Conservation (phyloP, 2,329 filamentous ascomycete genomes). For the Aureobasidium leucospermi region DNA sequence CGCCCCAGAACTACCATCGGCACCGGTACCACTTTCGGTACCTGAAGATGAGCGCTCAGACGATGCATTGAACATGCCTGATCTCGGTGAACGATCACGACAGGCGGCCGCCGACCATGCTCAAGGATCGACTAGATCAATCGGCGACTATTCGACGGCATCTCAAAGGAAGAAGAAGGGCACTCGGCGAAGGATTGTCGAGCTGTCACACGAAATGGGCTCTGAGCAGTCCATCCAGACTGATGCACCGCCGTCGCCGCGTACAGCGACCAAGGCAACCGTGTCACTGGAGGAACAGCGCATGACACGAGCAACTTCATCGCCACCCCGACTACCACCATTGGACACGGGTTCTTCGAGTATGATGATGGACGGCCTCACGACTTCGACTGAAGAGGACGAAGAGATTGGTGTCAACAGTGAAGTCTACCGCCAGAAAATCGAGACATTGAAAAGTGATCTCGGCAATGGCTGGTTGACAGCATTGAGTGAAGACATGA, state of each 20-base stretch:
- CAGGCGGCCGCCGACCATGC: not conserved
- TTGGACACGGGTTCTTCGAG: slow-evolving; percentile 13
- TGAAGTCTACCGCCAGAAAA: slow-evolving; percentile 66
- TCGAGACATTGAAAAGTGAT: slow-evolving; percentile 77
- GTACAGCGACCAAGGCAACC: not conserved
- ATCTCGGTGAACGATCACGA: not conserved
- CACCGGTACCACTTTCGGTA: slow-evolving; percentile 62
- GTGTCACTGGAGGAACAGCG: not conserved
- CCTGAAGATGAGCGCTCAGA: slow-evolving; percentile 2
- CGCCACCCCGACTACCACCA: slow-evolving; percentile 14
- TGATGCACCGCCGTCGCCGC: slow-evolving; percentile 8
- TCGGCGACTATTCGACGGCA: slow-evolving; percentile 1
- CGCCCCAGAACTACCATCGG: slow-evolving; percentile 64
- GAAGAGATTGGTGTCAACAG: slow-evolving; percentile 23
- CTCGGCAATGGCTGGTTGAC: slow-evolving; percentile 84
- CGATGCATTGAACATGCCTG: slow-evolving; percentile 6
- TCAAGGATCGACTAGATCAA: not conserved
- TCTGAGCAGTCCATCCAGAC: not conserved
- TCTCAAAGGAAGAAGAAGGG: slow-evolving; percentile 39
- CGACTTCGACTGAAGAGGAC: slow-evolving; percentile 16
- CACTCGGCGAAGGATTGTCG: slow-evolving; percentile 51
- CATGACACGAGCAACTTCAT: not conserved
- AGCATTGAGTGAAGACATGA: slow-evolving; percentile 67
- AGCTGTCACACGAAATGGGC: slow-evolving; percentile 43
- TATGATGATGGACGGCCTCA: not conserved